Evolutionary conservation across 225 moss, liverwort and hornwort genomes (phyloP), one percentile per base, ranked within the genome.

Genomic region (Polytrichum commune): DNA sequence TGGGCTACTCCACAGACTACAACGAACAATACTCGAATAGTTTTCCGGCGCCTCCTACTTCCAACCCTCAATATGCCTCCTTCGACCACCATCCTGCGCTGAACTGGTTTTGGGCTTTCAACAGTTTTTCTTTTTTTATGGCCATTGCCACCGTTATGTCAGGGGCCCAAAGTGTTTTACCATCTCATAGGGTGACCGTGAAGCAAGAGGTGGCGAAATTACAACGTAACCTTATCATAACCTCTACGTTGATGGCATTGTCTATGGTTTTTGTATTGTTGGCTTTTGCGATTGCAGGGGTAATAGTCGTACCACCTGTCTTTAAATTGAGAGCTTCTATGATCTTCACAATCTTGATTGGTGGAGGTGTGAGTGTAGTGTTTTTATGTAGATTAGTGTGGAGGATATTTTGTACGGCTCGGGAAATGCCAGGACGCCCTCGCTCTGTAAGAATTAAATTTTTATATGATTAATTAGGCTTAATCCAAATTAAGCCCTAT

Each of bases 81-180:
- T 19, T 60, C 1, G 58, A 60, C n/a, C 58, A 60, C 4, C 58
- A 60, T 7, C 58, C 58, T 7, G 0, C 19, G 58, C 3, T 60
- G 58, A 24, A 60, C 1, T 60, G 58, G 58, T 60, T 60, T 60
- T 60, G 58, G 58, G 58, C 58, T 20, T 60, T 60, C 58, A 60
- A 60, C 0, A 60, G 58, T 18, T 24, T 20, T n/a, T 60, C 8
- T 33, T 33, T 33, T 8, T 33, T 33, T 33, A 7, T 33, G 1
- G 33, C 33, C 33, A 33, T 33, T 8, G 33, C 33, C 33, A 33
- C 33, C 8, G 33, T 33, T 7, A 33, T 33, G 33, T 33, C 33
- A 1, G 33, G 33, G 1, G 33, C 33, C 33, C 33, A 33, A 33
- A 33, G 33, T 33, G 33, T 33, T 33, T 8, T 33, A 33, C 33